Base-by-base conservation (phyloP, 805 yeast species). In the Candida koratica region DNA sequence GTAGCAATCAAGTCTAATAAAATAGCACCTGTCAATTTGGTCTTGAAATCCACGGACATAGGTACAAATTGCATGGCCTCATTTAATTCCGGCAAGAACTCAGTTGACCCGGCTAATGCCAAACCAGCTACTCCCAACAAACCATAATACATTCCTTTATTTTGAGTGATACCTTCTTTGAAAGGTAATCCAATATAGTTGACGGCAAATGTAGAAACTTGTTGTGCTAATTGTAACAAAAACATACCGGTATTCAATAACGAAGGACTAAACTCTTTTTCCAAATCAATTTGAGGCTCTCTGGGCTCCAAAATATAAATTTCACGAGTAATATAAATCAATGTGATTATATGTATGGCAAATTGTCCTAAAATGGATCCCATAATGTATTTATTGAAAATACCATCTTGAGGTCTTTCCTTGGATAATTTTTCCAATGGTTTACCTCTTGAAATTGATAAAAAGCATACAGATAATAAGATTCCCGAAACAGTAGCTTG, bases 401-500 rank as follows among this genome's bases (percentile, higher is more conserved):
- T 93, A 44, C 97, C 97, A 28, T 93, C 90, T 67, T 89, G 97
- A 25, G 98, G 98, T 67, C 98, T 82, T 60, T 87, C 85, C 60
- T 83, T 85, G 5, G 96, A 85, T 45, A 93, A 71, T 60, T 87
- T 84, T 44, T 90, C 84, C 37, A 89, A 66, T 20, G 97, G 90
- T 51, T 81, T 82, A 55, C 97, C 96, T 55, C 96, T 82, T 13
- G 97, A 89, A 52, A 93, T 87, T 34, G 95, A 85, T 60, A 88
- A 73, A 78, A 93, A 93, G 71, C 98, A 93, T 44, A 88, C 93
- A 41, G 95, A 81, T 57, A 93, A 71, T 52, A 93, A 72, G 45
- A 93, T 59, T 43, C 98, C 98, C n/a, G 96, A 85, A 36, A 84
- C 82, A 13, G 97, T 90, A n/a, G 95, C 87, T 69, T 93, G 98